Conservation (phyloP, 1,284 basidiomycete genomes). For the Trametes polyzona region DNA sequence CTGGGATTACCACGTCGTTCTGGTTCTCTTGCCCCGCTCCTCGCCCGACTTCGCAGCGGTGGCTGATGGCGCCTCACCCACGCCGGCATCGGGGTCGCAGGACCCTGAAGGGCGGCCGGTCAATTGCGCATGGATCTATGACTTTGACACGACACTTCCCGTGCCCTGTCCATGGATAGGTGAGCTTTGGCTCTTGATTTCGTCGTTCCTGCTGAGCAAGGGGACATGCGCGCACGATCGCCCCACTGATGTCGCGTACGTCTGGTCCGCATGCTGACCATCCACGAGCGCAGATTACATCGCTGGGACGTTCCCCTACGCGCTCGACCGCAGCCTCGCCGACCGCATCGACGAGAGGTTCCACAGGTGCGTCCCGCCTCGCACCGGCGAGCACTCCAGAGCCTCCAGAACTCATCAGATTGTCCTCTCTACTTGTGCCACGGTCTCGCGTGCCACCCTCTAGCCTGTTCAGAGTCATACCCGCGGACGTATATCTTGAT, state of each 20-base stretch:
- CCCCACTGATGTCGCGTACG: constrained; percentile 2
- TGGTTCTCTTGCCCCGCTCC: constrained; percentile 45
- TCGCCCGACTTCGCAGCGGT: not conserved
- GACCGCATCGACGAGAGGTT: constrained; percentile 36
- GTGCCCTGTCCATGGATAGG: constrained; percentile 55
- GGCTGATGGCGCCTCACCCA: not conserved
- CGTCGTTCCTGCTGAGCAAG: not conserved
- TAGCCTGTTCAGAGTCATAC: constrained; percentile 53
- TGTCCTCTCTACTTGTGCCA: not conserved
- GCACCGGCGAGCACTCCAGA: not conserved
- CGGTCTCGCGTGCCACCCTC: not conserved
- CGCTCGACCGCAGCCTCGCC: constrained; percentile 31
- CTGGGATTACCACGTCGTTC: constrained; percentile 81
- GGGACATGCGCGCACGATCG: not conserved
- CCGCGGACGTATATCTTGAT: constrained; percentile 52
- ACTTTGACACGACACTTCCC: constrained; percentile 58
- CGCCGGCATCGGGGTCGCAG: not conserved
- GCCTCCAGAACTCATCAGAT: constrained; percentile 2
- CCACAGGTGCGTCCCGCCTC: constrained; percentile 47
- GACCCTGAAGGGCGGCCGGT: not conserved
- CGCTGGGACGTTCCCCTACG: constrained; percentile 51
- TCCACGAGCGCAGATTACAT: constrained; percentile 54
- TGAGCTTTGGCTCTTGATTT: constrained; percentile 30
- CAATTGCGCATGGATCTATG: constrained; percentile 72
- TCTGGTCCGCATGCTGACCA: not conserved